These are phyloP conservation scores for Arachis hypogaea DNA, from an alignment of 306 rosid genomes.

Conservation along the genomic window DNA sequence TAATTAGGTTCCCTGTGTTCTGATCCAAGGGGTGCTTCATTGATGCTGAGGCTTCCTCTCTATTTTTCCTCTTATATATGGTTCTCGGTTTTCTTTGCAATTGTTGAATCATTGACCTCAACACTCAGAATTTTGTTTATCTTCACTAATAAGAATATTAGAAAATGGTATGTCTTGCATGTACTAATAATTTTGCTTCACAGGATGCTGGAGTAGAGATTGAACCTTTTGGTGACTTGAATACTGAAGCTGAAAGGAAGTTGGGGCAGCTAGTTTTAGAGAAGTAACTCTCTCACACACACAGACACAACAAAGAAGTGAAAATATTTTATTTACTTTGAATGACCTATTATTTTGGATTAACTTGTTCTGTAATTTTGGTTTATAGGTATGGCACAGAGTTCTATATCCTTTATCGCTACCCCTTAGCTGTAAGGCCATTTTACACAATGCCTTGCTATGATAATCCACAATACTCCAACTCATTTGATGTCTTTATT, in stretches of 20 bases:
- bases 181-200: constrained; percentile 36
- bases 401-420: constrained; percentile 88
- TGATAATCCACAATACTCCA: constrained; percentile 74
- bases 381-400: constrained; percentile 79
- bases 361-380: constrained; percentile 6
- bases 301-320: too few species aligned
- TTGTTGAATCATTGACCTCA: constrained; percentile 8
- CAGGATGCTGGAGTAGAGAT: constrained; percentile 85
- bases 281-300: constrained; percentile 56
- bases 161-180: constrained; percentile 15
- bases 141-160: constrained; percentile 4
- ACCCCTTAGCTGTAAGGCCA: constrained; percentile 88
- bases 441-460: constrained; percentile 96
- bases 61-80: background rate
- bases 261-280: constrained; percentile 80
- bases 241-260: constrained; percentile 86
- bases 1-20: constrained; percentile 3
- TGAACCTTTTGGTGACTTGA: constrained; percentile 91
- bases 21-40: background rate
- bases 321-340: constrained; percentile 4
- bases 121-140: background rate
- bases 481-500: constrained; percentile 95
- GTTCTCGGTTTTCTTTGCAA: background rate
- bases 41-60: background rate
- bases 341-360: constrained; percentile 1